phyloP scores from a whole-genome alignment of 2,329 filamentous ascomycete species.

The Orbilia blumenaviensis region DNA sequence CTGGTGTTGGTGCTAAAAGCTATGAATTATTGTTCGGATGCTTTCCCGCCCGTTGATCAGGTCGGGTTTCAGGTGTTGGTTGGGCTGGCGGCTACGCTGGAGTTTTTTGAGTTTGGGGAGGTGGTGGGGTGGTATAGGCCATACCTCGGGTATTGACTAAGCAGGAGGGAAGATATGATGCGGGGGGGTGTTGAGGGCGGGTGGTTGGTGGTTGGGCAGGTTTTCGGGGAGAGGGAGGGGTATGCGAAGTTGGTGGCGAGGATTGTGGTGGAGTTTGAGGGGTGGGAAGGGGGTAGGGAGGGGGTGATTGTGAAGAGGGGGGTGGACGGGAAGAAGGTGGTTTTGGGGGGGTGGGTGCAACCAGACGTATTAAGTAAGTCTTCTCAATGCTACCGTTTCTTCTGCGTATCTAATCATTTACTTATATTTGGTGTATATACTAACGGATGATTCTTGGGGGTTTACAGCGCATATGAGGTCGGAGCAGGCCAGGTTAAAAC shows the following conservation, averaged over 20 bases:
- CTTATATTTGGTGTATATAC: background rate
- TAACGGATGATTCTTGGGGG: background rate
- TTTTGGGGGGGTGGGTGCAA: slow-evolving; percentile 33
- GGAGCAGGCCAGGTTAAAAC: slow-evolving; percentile 1
- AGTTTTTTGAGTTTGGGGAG: too few relatives aligned
- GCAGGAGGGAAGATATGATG: background rate
- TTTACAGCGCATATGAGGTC: slow-evolving; percentile 24
- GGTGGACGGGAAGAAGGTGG: background rate
- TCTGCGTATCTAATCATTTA: too few relatives aligned
- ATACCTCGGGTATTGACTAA: slow-evolving; percentile 30
- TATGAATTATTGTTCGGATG: too few relatives aligned
- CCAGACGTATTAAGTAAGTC: slow-evolving; percentile 4
- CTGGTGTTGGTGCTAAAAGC: too few relatives aligned
- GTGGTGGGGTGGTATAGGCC: slow-evolving; percentile 7
- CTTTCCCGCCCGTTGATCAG: too few relatives aligned
- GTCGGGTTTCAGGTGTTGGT: too few relatives aligned
- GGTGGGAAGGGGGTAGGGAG: background rate
- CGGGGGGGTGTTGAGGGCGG: slow-evolving; percentile 20
- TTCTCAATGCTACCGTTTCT: too few relatives aligned
- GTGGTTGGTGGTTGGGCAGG: slow-evolving; percentile 32
- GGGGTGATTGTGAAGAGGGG: background rate
- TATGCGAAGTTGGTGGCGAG: slow-evolving; percentile 30
- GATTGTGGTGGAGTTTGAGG: slow-evolving; percentile 30
- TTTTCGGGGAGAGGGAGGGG: slow-evolving; percentile 11
- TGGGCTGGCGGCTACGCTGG: too few relatives aligned